Base-by-base conservation (phyloP, 768 basidiomycete species). In the Russula brevipes region DNA sequence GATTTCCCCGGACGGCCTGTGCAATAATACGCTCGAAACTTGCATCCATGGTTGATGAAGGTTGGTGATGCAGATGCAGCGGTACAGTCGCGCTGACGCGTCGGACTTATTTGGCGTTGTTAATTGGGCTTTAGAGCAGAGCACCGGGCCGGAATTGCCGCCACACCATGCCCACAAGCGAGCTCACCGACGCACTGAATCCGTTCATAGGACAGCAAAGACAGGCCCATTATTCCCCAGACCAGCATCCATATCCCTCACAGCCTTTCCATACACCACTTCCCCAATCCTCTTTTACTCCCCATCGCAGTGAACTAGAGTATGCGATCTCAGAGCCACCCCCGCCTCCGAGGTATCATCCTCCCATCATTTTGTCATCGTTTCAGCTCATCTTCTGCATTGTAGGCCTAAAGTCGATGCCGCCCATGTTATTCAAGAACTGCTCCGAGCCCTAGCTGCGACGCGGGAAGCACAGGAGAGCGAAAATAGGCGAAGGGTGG, bases 151-250 rank as follows among this genome's bases (percentile, higher is more conserved):
- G 58, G 38, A 4, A 30, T 51, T 47, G 5, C 62, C 52, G 62
- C 52, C 39, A 39, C 54, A 63, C 57, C 45, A 86, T 86, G 85
- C 76, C 81, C 68, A 80, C 83, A 63, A 90, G 87, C 76, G 87
- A 90, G 73, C 83, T 91, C 60, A 86, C 85, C 9, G 84, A 91
- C 71, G 89, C 89, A 5, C 84, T 91, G 69, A 91, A 90, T 72
- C 88, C 88, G 11, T 77, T 84, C 70, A 78, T 82, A 61, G 78
- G 77, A 41, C 81, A 82, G 57, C 35, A 74, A 53, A 61, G 49
- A 46, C 38, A 58, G 74, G 9, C 65, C 16, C 53, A 45, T 12
- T 60, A 68, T 53, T 30, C 57, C 7, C 16, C 59, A 56, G 56
- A 46, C 6, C 53, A 56, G 19, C 53, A 52, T 30, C 42, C 38